A percentile compares a stretch with the other conserved stretches of the same genome.
Conservation (phyloP, 192 early-diverging fungal species). For the Lobosporangium transversale region DNA sequence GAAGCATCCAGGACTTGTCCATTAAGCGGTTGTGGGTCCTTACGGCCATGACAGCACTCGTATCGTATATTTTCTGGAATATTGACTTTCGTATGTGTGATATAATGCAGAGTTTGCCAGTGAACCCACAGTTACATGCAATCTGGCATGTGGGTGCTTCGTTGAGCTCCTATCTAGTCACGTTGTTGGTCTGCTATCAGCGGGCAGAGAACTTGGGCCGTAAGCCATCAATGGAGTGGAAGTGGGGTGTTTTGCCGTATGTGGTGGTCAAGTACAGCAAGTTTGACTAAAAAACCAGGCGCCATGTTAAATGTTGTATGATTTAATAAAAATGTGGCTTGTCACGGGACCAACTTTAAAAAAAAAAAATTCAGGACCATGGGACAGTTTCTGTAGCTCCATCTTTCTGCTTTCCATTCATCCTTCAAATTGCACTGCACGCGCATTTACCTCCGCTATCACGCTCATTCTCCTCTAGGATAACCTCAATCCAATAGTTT, state of each 20-base stretch:
- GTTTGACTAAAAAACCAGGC: not conserved
- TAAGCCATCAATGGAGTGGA: constrained; percentile 25
- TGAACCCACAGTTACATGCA: constrained; percentile 44
- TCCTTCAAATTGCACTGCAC: no score
- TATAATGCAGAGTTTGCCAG: constrained; percentile 24
- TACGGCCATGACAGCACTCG: not conserved
- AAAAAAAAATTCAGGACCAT: no score
- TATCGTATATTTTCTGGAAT: constrained; percentile 37
- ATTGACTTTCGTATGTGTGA: constrained; percentile 43
- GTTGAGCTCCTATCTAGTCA: constrained; percentile 20
- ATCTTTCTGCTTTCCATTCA: no score
- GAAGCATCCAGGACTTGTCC: constrained; percentile 2
- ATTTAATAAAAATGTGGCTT: no score
- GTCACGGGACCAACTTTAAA: no score
- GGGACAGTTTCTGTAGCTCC: no score
- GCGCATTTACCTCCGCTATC: no score
- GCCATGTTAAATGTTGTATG: not conserved
- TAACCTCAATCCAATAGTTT: no score
- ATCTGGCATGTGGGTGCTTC: constrained; percentile 43
- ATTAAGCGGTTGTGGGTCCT: constrained; percentile 15
- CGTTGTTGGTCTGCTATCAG: constrained; percentile 32
- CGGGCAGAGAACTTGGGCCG: constrained; percentile 33
- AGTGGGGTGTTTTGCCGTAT: constrained; percentile 28
- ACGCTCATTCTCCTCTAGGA: no score
- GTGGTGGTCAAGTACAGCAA: constrained; percentile 26